A percentile compares a stretch with the other conserved stretches of the same genome.
These are phyloP conservation scores for Cladosporium austrohemisphaericum DNA, from an alignment of 2,329 filamentous ascomycete species.

Conservation along the genomic window DNA sequence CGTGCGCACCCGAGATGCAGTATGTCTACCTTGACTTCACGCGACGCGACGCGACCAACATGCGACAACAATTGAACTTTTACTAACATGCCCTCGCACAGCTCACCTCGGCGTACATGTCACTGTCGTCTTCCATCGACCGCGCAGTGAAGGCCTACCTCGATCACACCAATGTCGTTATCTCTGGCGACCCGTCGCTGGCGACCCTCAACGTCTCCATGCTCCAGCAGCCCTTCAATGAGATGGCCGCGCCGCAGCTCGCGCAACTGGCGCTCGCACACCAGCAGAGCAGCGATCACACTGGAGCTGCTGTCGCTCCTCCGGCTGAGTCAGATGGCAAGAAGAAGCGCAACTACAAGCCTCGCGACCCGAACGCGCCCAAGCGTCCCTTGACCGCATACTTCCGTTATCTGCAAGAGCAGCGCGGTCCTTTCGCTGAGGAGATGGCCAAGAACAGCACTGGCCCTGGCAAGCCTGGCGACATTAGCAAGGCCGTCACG, in stretches of 20 bases:
- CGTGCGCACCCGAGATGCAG: conserved; percentile 73
- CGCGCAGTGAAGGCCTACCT: conserved; percentile 80
- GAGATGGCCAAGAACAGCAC: conserved; percentile 62
- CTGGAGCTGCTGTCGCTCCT: conserved; percentile 18
- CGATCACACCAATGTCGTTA: conserved; percentile 79
- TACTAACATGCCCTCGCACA: conserved; percentile 47
- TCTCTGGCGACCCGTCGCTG: conserved; percentile 48
- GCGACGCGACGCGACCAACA: conserved; percentile 18
- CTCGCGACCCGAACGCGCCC: conserved; percentile 79
- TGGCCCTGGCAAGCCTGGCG: conserved; percentile 67
- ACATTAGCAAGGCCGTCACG: conserved; percentile 83
- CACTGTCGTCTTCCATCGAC: conserved; percentile 74
- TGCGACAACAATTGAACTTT: conserved; percentile 13
- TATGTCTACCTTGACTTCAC: conserved; percentile 49
- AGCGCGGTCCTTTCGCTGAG: conserved; percentile 72
- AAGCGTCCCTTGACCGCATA: conserved; percentile 93
- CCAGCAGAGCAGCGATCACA: conserved; percentile 1
- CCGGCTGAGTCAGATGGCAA: conserved; percentile 18
- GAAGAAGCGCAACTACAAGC: conserved; percentile 44
- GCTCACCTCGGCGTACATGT: conserved; percentile 74
- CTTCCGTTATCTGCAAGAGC: conserved; percentile 90
- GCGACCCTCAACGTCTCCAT: conserved; percentile 31
- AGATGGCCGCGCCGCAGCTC: conserved; percentile 24
- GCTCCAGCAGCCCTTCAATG: conserved; percentile 29
- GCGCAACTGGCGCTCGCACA: conserved; percentile 24